Base-by-base conservation (phyloP, 2,329 filamentous ascomycete species). In the Coniella lustricola region DNA sequence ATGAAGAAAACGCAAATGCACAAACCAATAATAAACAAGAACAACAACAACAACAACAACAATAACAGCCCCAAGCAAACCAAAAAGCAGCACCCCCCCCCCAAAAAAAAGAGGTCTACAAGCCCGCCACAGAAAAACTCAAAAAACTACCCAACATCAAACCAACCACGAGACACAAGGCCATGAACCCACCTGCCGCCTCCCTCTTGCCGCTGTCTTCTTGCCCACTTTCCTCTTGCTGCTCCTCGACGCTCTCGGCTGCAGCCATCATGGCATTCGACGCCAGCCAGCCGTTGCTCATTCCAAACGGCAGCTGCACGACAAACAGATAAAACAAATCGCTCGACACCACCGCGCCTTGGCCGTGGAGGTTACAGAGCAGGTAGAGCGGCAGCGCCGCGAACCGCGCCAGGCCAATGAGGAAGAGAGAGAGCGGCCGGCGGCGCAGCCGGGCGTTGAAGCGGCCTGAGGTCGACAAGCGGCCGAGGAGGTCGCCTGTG, bases 121-220 rank as follows among this genome's bases (percentile, higher is more conserved):
- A 64, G 5, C 70, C 71, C 0, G 83, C 77, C 54, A 81, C 80
- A 9, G 82, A 74, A 66, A 97, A 98, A 64, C 90, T 97, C 63
- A 94, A 65, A 59, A 97, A 66, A 67, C 91, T 97, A n/a, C 93
- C 93, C 20, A 76, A 74, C 2, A 89, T 80, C 66, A 97, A 68
- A 0, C 93, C 93, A 4, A 79, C 81, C 16, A 96, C 87, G n/a
- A 97, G 77, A 64, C 85, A 89, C 54, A 96, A 66, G 3, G 87
- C 85, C 93, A 98, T 97, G 64, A 97, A 97, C 1, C 86, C 89
- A 40, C 91, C 93, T 0, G 90, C 84, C 5, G 89, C 90, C 69
- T 95, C 90, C 31, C 86, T 76, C 70, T 98, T 91, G 9, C 84
- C n/a, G n/a, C n/a, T n/a, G n/a, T n/a, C 81, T 29, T 29, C 25